Percentiles rank a stretch among this genome's conserved stretches.
These are phyloP conservation scores for Colletotrichum coccodes DNA, from an alignment of 2,329 filamentous ascomycete species.

Conservation along the genomic window DNA sequence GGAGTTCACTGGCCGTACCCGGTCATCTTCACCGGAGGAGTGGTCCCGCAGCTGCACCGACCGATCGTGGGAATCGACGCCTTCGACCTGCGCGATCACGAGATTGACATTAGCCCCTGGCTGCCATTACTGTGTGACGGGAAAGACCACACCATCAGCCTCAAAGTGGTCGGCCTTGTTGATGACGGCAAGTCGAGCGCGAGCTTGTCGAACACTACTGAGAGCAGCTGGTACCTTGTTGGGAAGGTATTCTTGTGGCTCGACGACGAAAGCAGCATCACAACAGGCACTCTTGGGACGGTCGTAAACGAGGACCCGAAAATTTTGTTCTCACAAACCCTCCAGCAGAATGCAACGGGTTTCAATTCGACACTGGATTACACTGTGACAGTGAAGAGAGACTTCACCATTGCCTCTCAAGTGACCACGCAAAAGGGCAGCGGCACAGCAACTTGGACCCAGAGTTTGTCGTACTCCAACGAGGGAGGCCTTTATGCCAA, in stretches of 20 bases:
- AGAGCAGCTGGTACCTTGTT: conserved; percentile 77
- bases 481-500: conserved; percentile 48
- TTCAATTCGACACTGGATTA: conserved; percentile 70
- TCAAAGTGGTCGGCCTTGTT: conserved; percentile 74
- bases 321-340: conserved; percentile 59
- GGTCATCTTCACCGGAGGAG: conserved; percentile 82
- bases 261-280: conserved; percentile 60
- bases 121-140: conserved; percentile 76
- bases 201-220: conserved; percentile 63
- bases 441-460: conserved; percentile 61
- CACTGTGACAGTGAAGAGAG: conserved; percentile 63
- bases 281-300: conserved; percentile 55
- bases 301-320: conserved; percentile 47
- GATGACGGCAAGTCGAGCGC: conserved; percentile 59
- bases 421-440: conserved; percentile 59
- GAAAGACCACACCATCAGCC: conserved; percentile 70
- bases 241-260: conserved; percentile 85
- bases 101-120: conserved; percentile 86
- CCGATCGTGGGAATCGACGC: conserved; percentile 83
- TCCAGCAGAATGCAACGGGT: conserved; percentile 60
- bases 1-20: conserved; percentile 86
- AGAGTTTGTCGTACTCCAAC: conserved; percentile 66
- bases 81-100: conserved; percentile 81
- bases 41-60: conserved; percentile 80
- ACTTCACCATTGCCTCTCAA: conserved; percentile 61